phyloP scores from a whole-genome alignment of 2,329 filamentous ascomycete species.

The Aspergillus floridensis region DNA sequence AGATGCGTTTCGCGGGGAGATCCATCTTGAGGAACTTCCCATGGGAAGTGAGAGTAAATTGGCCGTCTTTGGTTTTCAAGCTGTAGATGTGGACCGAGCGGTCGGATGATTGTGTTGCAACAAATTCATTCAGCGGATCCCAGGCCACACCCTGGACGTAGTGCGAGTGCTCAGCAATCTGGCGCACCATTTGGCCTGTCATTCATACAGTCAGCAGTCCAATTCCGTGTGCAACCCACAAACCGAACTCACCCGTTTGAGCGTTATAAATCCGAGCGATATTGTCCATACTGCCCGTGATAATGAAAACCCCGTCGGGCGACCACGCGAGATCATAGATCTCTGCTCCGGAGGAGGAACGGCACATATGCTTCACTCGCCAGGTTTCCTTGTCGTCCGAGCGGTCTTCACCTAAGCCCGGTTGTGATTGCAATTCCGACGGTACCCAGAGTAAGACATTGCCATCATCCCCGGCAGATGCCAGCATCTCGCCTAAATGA shows the following conservation, averaged over 20 bases:
- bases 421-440: constrained; percentile 67
- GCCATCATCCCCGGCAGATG: constrained; percentile 93
- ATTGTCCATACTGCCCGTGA: constrained; percentile 99
- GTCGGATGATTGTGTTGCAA: constrained; percentile 96
- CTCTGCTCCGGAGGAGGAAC: constrained; percentile 86
- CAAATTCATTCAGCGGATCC: constrained; percentile 97
- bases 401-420: constrained; percentile 74
- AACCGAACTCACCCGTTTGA: constrained; percentile 65
- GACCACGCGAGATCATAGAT: constrained; percentile 99
- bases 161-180: constrained; percentile 96
- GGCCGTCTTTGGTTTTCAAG: constrained; percentile 91
- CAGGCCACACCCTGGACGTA: constrained; percentile 98
- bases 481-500: constrained; percentile 76
- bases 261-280: constrained; percentile 96
- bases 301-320: constrained; percentile 93
- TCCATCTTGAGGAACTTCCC: constrained; percentile 88
- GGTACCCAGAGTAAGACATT: constrained; percentile 97
- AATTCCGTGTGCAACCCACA: not conserved
- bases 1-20: constrained; percentile 83
- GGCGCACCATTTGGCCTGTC: constrained; percentile 68
- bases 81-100: constrained; percentile 97
- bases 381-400: constrained; percentile 94
- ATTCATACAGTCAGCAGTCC: constrained; percentile 24
- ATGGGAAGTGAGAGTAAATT: constrained; percentile 77
- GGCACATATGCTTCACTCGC: constrained; percentile 96